Evolutionary conservation across 1,284 basidiomycete genomes (phyloP), one percentile per base, ranked within the genome.

Genomic region (Tilletiopsis washingtonensis): DNA sequence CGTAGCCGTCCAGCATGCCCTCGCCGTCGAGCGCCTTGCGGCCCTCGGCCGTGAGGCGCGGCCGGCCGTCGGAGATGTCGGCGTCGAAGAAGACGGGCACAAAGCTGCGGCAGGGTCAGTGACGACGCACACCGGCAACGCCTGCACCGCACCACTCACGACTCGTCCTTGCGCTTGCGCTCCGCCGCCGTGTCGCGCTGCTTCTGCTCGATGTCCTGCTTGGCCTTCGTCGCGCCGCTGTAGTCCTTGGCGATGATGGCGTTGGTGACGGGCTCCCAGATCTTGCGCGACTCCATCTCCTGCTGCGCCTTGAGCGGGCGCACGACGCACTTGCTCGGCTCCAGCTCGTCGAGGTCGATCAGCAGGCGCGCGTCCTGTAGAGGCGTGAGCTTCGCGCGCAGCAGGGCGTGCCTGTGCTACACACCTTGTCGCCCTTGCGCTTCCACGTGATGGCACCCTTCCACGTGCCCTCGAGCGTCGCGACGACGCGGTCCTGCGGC

Each of bases 401-500:
- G 19, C 40, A 41, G n/a, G 15, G n/a, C 24, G 3, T 14, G 17
- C 6, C 37, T 45, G 68, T 68, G 56, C 34, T 50, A n/a, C 69
- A 68, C 56, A 78, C 78, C 70, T 78, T 77, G 39, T 79, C 76
- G 1, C 81, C 82, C 49, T 82, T 84, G 45, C 80, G 80, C 69
- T 83, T 84, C 82, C 87, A 96, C 40, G 82, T 82, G 67, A 98
- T 82, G 54, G 80, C 77, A 50, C 84, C 84, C 60, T 83, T 81
- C 93, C 93, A 98, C 51, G 82, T 83, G 1, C 93, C 93, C 50
- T 93, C 88, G 51, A 97, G 81, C 29, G 82, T 79, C 2, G 86
- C 91, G 6, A 91, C 81, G 38, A 91, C 75, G 51, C 82, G 80
- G 37, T 84, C 82, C 39, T 78, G 75, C 1, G 91, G 91, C 15